Percentiles rank a stretch among this genome's conserved stretches.
Evolutionary conservation across 2,329 filamentous ascomycete genomes (phyloP).

Genomic region (Geosmithia flava): DNA sequence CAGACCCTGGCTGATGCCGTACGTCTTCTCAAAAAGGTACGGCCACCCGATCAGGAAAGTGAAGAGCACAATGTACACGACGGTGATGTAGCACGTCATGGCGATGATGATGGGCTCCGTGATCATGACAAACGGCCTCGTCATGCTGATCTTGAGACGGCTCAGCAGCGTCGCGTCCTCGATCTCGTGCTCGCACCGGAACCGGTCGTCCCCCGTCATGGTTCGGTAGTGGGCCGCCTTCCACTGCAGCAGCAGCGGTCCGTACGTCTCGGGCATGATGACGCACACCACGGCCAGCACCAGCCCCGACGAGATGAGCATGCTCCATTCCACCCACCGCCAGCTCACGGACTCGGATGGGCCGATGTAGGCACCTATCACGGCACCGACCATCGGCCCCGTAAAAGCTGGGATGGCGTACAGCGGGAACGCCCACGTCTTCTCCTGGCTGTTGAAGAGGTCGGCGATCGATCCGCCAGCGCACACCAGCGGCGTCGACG

Average conservation of each 20-base stretch:
- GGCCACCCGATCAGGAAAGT: slow-evolving; percentile 39
- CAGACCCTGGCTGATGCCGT: slow-evolving; percentile 26
- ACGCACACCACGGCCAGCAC: slow-evolving; percentile 43
- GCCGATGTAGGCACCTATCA: slow-evolving; percentile 51
- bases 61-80: slow-evolving; percentile 41
- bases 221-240: slow-evolving; percentile 47
- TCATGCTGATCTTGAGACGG: slow-evolving; percentile 28
- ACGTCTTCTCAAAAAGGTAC: slow-evolving; percentile 31
- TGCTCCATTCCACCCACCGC: slow-evolving; percentile 53
- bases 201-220: slow-evolving; percentile 49
- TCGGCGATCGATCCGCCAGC: slow-evolving; percentile 30
- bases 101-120: slow-evolving; percentile 25
- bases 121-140: slow-evolving; percentile 25
- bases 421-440: slow-evolving; percentile 24
- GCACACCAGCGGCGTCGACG: slow-evolving; percentile 28
- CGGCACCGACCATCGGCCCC: slow-evolving; percentile 26
- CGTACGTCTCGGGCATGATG: slow-evolving; percentile 57
- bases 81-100: slow-evolving; percentile 35
- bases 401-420: slow-evolving; percentile 30
- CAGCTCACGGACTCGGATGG: slow-evolving; percentile 39
- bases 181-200: slow-evolving; percentile 51
- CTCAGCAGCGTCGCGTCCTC: slow-evolving; percentile 38
- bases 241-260: slow-evolving; percentile 37
- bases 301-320: slow-evolving; percentile 49
- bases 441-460: slow-evolving; percentile 19